Evolutionary conservation across 371 early-diverging fungal species (phyloP), one percentile per base, ranked within the genome.

Genomic region (Rhizomucor pusillus): DNA sequence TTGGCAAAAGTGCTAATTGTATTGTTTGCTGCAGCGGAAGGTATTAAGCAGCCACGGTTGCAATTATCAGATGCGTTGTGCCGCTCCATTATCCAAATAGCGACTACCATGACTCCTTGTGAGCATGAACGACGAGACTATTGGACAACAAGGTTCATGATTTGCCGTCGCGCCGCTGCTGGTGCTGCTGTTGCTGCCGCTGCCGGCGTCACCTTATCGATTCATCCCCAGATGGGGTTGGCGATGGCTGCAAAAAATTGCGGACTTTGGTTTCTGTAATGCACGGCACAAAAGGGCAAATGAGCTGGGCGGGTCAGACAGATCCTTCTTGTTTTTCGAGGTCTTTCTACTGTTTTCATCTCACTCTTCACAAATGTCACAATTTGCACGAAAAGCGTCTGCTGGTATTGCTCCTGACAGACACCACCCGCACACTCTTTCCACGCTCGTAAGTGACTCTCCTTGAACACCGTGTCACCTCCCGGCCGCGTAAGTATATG

Each of bases 401-500:
- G 57, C 63, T 44, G 51, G 57, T 20, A 43, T 43, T 24, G 54
- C 50, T 20, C 59, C 73, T 47, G 72, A 77, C 10, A 61, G 72
- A 43, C 75, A 75, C 52, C 83, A 82, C 52, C 83, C 83, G 19
- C 83, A 80, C 41, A 80, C 83, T 13, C 69, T 80, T 22, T 82
- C 80, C 41, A 80, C 80, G 51, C 56, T 82, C 68, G 83, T 79
- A 79, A 63, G 68, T 59, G 47, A 20, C 41, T n/a, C n/a, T n/a
- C 41, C 5, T 41, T 41, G 41, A 41, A 5, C 41, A 19, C 47
- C 47, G n/a, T 47, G 10, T 47, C 47, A 16, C 47, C 47, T 0
- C 47, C 47, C n/a, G n/a, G n/a, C n/a, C n/a, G n/a, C n/a, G n/a
- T n/a, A n/a, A n/a, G n/a, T n/a, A n/a, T n/a, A n/a, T n/a, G n/a